A percentile compares a stretch with the other conserved stretches of the same genome.
These are phyloP conservation scores for Phanerochaete sordida DNA, from an alignment of 768 basidiomycete genomes.

Conservation along the genomic window DNA sequence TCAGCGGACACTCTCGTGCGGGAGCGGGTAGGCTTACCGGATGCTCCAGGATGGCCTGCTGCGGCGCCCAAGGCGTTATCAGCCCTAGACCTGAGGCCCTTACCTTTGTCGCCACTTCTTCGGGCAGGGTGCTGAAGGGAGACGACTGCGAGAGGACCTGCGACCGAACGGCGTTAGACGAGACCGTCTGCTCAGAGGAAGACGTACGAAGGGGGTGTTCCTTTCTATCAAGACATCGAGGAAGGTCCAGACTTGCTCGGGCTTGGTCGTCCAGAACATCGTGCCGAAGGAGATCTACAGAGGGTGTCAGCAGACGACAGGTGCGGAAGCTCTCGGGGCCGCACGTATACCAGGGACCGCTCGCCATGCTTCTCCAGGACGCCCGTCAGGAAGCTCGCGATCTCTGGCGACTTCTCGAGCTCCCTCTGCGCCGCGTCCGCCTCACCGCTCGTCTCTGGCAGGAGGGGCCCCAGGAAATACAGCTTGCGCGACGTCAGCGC, in stretches of 20 bases:
- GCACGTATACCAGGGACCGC: conserved; percentile 19
- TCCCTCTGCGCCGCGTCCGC: conserved; percentile 1
- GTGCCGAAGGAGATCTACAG: conserved; percentile 23
- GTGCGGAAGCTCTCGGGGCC: background rate
- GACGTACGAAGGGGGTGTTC: conserved; percentile 20
- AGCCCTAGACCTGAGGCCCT: conserved; percentile 16
- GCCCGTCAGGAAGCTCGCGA: conserved; percentile 14
- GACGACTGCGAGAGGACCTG: conserved; percentile 20
- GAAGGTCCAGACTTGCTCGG: conserved; percentile 17
- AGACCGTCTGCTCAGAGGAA: background rate
- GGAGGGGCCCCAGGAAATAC: conserved; percentile 15
- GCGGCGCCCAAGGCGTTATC: conserved; percentile 23
- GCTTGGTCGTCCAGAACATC: conserved; percentile 17
- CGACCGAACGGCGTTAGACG: background rate
- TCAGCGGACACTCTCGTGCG: background rate
- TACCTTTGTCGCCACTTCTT: conserved; percentile 14
- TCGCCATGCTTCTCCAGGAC: conserved; percentile 11
- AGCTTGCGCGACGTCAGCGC: conserved; percentile 1
- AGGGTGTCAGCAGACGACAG: too few relatives aligned
- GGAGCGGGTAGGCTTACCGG: conserved; percentile 12
- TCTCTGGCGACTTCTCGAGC: conserved; percentile 7
- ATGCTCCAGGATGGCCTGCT: conserved; percentile 22
- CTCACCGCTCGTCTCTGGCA: conserved; percentile 3
- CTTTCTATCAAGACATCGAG: conserved; percentile 19
- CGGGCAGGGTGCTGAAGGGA: background rate